Conservation (phyloP, 352 stramenopile genomes). For the Phytopythium aichiense region DNA sequence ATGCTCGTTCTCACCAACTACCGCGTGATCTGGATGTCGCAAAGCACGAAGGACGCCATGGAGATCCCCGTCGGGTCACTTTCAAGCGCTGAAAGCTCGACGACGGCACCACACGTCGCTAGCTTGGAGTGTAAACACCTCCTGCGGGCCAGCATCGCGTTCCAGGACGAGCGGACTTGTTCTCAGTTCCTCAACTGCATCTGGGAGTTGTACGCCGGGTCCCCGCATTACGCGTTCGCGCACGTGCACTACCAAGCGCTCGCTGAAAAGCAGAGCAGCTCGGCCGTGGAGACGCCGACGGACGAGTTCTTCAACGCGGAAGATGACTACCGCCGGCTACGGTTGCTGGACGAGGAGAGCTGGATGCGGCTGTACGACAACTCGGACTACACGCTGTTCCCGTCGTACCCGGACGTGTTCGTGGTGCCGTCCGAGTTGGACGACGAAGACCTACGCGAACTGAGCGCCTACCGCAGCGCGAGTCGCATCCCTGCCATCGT, state of each 20-base stretch:
- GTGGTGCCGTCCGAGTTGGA: constrained; percentile 91
- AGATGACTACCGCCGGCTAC: constrained; percentile 76
- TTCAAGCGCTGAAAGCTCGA: constrained; percentile 70
- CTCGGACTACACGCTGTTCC: constrained; percentile 85
- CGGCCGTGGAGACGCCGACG: constrained; percentile 38
- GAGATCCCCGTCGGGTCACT: constrained; percentile 82
- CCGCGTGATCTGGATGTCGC: constrained; percentile 81
- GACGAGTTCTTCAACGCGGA: constrained; percentile 69
- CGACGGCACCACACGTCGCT: constrained; percentile 76
- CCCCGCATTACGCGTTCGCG: constrained; percentile 68
- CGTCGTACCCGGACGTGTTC: constrained; percentile 93
- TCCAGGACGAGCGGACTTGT: constrained; percentile 73
- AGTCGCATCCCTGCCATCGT: constrained; percentile 92
- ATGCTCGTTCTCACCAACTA: constrained; percentile 82
- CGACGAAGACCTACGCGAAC: constrained; percentile 83
- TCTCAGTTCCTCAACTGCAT: constrained; percentile 72
- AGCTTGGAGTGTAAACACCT: constrained; percentile 85
- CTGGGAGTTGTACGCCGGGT: constrained; percentile 60
- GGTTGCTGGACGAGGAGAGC: constrained; percentile 72
- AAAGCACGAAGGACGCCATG: constrained; percentile 73
- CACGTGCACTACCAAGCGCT: constrained; percentile 72
- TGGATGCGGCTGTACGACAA: constrained; percentile 88
- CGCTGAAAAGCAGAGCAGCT: constrained; percentile 28
- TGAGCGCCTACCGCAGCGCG: constrained; percentile 92
- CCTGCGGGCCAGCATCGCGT: constrained; percentile 77